Evolutionary conservation across 495 filamentous ascomycete genomes (phyloP).

Genomic region (Xylaria acuta): DNA sequence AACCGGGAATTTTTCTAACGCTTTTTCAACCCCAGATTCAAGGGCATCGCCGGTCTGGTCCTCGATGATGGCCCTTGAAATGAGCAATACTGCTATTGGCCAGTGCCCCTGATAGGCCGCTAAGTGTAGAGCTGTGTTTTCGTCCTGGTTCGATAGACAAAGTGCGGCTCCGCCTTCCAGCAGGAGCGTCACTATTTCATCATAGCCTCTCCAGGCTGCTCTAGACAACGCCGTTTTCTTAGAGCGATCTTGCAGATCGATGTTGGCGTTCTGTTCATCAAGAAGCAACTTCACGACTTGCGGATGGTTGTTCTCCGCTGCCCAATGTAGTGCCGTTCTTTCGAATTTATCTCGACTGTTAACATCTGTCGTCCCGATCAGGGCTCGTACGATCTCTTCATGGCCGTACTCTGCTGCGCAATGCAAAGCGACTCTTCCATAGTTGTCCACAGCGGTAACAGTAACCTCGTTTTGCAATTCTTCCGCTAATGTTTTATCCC

Average conservation of each 20-base stretch:
- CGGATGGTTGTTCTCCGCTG: background rate
- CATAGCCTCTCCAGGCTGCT: constrained; percentile 21
- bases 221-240: constrained; percentile 15
- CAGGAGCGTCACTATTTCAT: constrained; percentile 14
- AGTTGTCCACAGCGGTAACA: background rate
- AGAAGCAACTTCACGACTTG: background rate
- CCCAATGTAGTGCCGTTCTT: constrained; percentile 15
- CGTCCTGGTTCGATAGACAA: background rate
- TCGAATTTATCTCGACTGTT: constrained; percentile 23
- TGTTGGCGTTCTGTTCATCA: background rate
- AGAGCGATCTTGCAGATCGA: background rate
- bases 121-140: constrained; percentile 2
- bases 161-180: constrained; percentile 10
- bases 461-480: background rate
- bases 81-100: background rate
- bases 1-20: background rate
- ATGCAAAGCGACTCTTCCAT: constrained; percentile 22
- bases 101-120: background rate
- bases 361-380: constrained; percentile 17
- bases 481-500: background rate
- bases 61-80: background rate
- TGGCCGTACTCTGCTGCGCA: constrained; percentile 23
- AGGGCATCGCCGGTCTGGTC: background rate
- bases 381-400: constrained; percentile 15
- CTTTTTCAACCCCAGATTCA: background rate